A percentile compares a stretch with the other conserved stretches of the same genome.
Conservation (phyloP, 495 filamentous ascomycete species). For the Pyrenula massariospora region DNA sequence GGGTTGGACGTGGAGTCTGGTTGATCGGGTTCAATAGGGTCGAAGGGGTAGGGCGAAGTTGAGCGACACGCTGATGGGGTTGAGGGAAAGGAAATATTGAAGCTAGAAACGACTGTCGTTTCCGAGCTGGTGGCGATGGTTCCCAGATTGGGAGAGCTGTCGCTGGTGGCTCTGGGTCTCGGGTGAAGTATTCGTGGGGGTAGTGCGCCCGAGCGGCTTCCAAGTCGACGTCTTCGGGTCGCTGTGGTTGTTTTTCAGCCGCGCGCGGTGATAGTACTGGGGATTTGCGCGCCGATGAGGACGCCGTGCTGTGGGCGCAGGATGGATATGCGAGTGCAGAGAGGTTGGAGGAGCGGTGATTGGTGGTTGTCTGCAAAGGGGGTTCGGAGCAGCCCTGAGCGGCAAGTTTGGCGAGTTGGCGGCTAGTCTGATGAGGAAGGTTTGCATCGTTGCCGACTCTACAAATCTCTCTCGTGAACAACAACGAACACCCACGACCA, state of each 20-base stretch:
- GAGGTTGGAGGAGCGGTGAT: slow-evolving; percentile 1
- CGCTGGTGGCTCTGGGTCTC: neutral
- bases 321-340: slow-evolving; percentile 1
- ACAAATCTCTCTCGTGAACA: neutral
- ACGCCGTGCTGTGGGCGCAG: slow-evolving; percentile 22
- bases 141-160: neutral
- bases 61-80: slow-evolving; percentile 11
- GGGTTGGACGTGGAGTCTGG: slow-evolving; percentile 34
- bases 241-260: slow-evolving; percentile 12
- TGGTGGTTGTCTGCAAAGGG: slow-evolving; percentile 2
- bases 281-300: slow-evolving; percentile 13
- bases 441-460: neutral
- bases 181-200: slow-evolving; percentile 1
- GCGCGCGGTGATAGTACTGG: slow-evolving; percentile 20
- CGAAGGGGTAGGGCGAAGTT: slow-evolving; percentile 24
- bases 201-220: neutral
- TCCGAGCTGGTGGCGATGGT: slow-evolving; percentile 6
- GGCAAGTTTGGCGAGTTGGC: slow-evolving; percentile 1
- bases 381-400: slow-evolving; percentile 4
- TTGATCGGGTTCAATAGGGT: slow-evolving; percentile 37
- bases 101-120: slow-evolving; percentile 11
- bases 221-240: neutral
- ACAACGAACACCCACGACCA: neutral
- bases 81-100: slow-evolving; percentile 14
- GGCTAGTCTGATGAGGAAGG: neutral